Base-by-base conservation (phyloP, 805 yeast genomes). In the Kazachstania viticola region DNA sequence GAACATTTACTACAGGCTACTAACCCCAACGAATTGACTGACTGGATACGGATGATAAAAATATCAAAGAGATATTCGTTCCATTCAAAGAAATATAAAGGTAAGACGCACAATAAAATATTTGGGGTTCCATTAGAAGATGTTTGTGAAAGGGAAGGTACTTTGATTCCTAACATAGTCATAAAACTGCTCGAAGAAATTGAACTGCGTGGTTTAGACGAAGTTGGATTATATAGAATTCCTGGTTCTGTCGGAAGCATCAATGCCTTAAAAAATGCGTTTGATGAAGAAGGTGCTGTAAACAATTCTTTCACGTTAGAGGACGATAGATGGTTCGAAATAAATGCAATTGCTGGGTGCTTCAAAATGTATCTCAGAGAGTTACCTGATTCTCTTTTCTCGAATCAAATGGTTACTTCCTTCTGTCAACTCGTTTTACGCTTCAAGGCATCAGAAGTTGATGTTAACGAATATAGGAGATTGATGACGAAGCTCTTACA, bases 121-220 rank as follows among this genome's bases (percentile, higher is more conserved):
- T 88, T 87, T 65, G 96, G 96, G 11, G 79, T 85, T 28, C 95
- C 97, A 2, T 61, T 88, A 22, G 71, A 67, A 21, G 73, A 73
- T 40, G 71, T 85, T 4, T 84, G 95, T 51, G 70, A 64, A 33
- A 64, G 94, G 31, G 94, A 84, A 42, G 60, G 69, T 8, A 58
- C 73, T 0, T 39, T 57, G 2, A 60, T 75, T 21, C 97, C 97
- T 1, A 57, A 50, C 5, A 71, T 87, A 27, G 73, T 87, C 35
- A 73, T 67, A 22, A 66, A 67, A 35, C 58, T 88, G 27, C 64
- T 85, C 42, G 66, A 66, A 28, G 91, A 79, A 43, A 80, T 88
- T 41, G 97, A 88, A 54, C 58, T 64, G n/a, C 71, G 87, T 33
- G 95, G 97, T 1, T 53, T 88, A 18, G 85, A 83, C 42, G 96